Base-by-base conservation (phyloP, 768 basidiomycete genomes). In the Dictyophora rubrovolvata region DNA sequence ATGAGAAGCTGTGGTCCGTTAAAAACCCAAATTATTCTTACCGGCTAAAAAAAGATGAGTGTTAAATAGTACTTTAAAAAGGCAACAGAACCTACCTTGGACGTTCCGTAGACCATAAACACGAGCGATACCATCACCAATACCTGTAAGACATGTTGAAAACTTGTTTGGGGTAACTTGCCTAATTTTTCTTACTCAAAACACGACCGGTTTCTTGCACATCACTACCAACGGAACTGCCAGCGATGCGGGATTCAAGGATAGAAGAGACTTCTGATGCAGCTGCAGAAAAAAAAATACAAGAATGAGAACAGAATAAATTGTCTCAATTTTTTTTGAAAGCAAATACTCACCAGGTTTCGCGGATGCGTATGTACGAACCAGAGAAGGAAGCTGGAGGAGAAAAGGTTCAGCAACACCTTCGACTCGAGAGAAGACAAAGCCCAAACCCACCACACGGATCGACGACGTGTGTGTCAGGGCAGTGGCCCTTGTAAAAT, bases 101-200 rank as follows among this genome's bases (percentile, higher is more conserved):
- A 99, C 96, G 72, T 99, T 99, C 77, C 77, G 87, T 70, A 99
- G 84, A 79, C 96, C 96, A 71, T 94, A 97, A 69, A 99, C 94
- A 84, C 96, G 94, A 73, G 88, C 91, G 67, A 94, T 95, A 93
- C 96, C 96, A 77, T 99, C 96, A 91, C 94, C 93, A 69, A 96
- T 93, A 75, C 93, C 93, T 95, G 65, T 20, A 62, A 60, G 53
- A 11, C 53, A 28, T 52, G 60, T 65, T 22, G 64, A 64, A 42
- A 65, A 3, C 51, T 2, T n/a, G 4, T 42, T 42, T 12, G 47
- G 4, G 46, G 48, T 52, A 36, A 20, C 63, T 22, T 16, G 5
- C 47, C 20, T 37, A 61, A 48, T 47, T 47, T 11, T 18, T 83
- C 91, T 63, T 72, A 95, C 93, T 99, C 76, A 99, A 75, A 64